Conservation (phyloP, 2,329 filamentous ascomycete genomes). For the Fusarium verrucosum region DNA sequence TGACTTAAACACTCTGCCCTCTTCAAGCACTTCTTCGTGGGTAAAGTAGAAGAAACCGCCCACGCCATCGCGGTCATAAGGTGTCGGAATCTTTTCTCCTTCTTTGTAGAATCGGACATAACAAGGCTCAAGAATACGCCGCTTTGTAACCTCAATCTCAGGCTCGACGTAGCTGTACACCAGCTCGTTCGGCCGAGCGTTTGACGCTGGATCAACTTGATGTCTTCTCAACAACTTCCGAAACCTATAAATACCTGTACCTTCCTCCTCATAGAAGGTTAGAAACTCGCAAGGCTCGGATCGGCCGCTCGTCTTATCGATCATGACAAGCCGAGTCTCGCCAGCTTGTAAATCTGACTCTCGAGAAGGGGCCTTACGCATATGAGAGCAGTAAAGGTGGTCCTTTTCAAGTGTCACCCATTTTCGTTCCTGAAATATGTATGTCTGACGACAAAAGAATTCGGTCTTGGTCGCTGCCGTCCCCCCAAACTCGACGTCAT, state of each 20-base stretch:
- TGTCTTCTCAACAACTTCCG: slow-evolving; percentile 63
- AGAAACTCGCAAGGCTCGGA: slow-evolving; percentile 72
- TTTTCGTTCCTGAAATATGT: slow-evolving; percentile 65
- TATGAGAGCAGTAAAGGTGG: slow-evolving; percentile 65
- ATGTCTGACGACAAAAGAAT: slow-evolving; percentile 77
- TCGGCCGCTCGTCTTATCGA: slow-evolving; percentile 42
- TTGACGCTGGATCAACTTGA: slow-evolving; percentile 48
- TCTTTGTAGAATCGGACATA: slow-evolving; percentile 64
- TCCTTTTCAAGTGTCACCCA: slow-evolving; percentile 67
- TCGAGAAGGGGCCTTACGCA: slow-evolving; percentile 23
- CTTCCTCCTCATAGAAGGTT: slow-evolving; percentile 31
- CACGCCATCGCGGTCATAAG: slow-evolving; percentile 72
- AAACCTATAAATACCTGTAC: slow-evolving; percentile 49
- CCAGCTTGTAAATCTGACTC: slow-evolving; percentile 56
- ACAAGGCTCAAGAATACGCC: slow-evolving; percentile 64
- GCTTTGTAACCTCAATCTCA: slow-evolving; percentile 49
- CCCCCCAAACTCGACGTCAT: slow-evolving; percentile 67
- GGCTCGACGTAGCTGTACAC: slow-evolving; percentile 59
- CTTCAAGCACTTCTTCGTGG: slow-evolving; percentile 41
- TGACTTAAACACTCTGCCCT: neutral
- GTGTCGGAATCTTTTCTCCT: slow-evolving; percentile 61
- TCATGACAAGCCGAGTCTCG: slow-evolving; percentile 66
- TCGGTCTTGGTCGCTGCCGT: slow-evolving; percentile 57
- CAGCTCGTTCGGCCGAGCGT: slow-evolving; percentile 64
- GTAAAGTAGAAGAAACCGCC: slow-evolving; percentile 74